Evolutionary conservation across 441 rosid genomes (phyloP), one percentile per base, ranked within the genome.

Genomic region (Capsella rubella): DNA sequence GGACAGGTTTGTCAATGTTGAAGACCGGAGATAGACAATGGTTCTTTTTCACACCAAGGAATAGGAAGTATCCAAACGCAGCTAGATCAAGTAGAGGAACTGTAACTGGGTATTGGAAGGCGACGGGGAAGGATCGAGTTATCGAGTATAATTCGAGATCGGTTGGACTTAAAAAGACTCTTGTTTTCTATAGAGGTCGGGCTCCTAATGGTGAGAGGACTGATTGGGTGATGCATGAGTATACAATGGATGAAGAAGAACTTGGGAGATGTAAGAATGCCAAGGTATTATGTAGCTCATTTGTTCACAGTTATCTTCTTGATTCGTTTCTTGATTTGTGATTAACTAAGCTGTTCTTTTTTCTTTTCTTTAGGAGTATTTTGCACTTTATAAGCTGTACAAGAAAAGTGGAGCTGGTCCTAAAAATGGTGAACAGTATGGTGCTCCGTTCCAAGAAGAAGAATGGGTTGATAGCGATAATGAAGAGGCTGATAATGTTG

Each of bases 181-280:
- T 94, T 12, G 96, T 94, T 65, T 94, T 87, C 78, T 87, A 93
- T 37, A 79, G 79, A 75, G 97, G 98, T 11, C 91, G 92, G 8
- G 95, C 98, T 11, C 98, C 97, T 7, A 84, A 2, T 55, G 99
- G 97, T 46, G 80, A 83, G 29, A 82, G 99, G 4, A 91, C 97
- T 60, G 94, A 94, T 70, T 94, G 99, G 99, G 99, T 94, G 56
- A 94, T 94, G 99, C 97, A 94, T 13, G 99, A 94, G 73, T 94
- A 94, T 52, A 87, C 92, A 0, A 60, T 94, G 71, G 91, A 91
- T 64, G 99, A 94, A 75, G 89, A 86, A 42, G 99, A 94, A 50
- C 92, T 94, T 4, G 87, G 80, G 46, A 86, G 95, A 74, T 91
- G 95, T 74, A 82, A 79, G 68, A 89, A 87, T 63, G 78, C 76